phyloP scores from a whole-genome alignment of 1,284 basidiomycete species.

The Ceratobasidium sp. region DNA sequence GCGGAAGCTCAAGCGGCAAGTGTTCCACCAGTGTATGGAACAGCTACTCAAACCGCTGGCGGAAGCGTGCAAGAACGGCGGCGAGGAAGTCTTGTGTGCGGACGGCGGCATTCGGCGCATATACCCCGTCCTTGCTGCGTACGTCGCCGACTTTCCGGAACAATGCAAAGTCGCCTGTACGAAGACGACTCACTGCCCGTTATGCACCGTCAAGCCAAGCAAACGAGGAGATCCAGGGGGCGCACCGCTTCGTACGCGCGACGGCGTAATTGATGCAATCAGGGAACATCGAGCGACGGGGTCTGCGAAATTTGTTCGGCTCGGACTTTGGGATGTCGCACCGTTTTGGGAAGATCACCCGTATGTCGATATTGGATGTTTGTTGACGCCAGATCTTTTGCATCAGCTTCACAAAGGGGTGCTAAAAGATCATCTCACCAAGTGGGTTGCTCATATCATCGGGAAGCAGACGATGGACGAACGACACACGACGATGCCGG shows the following conservation, averaged over 20 bases:
- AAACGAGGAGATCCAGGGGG: not conserved
- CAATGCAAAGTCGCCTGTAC: slow-evolving; percentile 18
- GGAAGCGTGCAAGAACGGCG: slow-evolving; percentile 46
- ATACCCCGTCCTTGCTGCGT: slow-evolving; percentile 1
- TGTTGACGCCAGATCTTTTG: slow-evolving; percentile 63
- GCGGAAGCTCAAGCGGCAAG: not conserved
- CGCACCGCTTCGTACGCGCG: not conserved
- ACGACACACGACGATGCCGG: slow-evolving; percentile 25
- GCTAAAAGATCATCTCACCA: slow-evolving; percentile 47
- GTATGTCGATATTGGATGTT: slow-evolving; percentile 77
- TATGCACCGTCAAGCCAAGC: slow-evolving; percentile 5
- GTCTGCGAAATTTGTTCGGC: not conserved
- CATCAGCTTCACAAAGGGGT: slow-evolving; percentile 56
- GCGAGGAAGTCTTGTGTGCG: slow-evolving; percentile 23
- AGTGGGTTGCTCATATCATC: slow-evolving; percentile 45
- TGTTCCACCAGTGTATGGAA: slow-evolving; percentile 32
- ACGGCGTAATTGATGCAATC: not conserved
- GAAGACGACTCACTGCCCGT: slow-evolving; percentile 22
- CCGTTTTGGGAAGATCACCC: slow-evolving; percentile 72
- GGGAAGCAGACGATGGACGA: slow-evolving; percentile 41
- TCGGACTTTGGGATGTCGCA: no score
- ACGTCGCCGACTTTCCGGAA: slow-evolving; percentile 17
- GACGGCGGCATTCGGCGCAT: slow-evolving; percentile 38
- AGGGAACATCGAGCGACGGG: not conserved
- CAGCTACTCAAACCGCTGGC: slow-evolving; percentile 38